Evolutionary conservation across 805 yeast species (phyloP).

Genomic region (Metschnikowia aberdeeniae): DNA sequence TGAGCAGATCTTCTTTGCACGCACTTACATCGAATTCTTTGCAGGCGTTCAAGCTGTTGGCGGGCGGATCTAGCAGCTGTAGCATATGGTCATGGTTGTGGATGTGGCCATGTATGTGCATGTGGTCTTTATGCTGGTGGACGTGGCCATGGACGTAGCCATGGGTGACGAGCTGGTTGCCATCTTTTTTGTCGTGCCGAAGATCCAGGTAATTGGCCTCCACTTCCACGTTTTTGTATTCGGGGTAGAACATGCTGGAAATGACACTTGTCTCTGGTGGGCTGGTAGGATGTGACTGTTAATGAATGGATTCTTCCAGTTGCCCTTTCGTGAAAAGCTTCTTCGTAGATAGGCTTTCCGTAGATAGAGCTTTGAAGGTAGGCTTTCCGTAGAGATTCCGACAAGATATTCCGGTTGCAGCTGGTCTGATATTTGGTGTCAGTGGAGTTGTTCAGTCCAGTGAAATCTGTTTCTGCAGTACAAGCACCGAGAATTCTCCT

Average conservation of each 20-base stretch:
- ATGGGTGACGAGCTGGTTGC: conserved; percentile 27
- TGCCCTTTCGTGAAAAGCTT: no score
- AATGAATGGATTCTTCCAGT: no score
- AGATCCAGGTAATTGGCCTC: conserved; percentile 4
- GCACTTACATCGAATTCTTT: conserved; percentile 21
- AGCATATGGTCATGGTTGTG: conserved; percentile 44
- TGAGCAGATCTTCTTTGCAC: conserved; percentile 14
- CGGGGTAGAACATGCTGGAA: background rate
- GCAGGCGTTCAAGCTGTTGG: conserved; percentile 17
- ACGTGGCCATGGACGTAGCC: conserved; percentile 68
- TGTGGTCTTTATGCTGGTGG: conserved; percentile 56
- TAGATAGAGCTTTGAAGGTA: no score
- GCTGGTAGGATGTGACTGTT: no score
- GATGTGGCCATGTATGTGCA: conserved; percentile 66
- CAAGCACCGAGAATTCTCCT: no score
- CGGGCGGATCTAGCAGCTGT: background rate
- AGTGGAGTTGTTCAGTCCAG: no score
- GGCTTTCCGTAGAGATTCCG: no score
- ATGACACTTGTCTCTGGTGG: no score
- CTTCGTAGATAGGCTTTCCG: no score
- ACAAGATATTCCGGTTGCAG: no score
- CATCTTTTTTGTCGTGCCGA: background rate
- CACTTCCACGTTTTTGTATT: background rate
- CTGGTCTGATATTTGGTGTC: no score
- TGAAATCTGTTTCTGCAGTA: no score